Conservation (phyloP, 805 yeast species). For the Middelhovenomyces tepae region DNA sequence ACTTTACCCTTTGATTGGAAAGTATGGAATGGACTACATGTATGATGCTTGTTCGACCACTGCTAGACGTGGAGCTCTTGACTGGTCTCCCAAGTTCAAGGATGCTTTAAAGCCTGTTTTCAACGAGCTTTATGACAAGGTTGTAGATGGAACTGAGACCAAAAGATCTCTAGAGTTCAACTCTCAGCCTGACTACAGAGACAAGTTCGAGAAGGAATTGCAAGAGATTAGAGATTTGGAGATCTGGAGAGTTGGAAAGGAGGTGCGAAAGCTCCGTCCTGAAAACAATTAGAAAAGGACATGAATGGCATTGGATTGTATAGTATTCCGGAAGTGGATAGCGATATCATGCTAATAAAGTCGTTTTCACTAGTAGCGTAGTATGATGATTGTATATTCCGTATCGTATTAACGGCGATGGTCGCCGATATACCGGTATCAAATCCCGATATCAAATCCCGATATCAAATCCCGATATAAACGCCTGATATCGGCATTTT, state of each 20-base stretch:
- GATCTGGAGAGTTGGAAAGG: slow-evolving; percentile 99
- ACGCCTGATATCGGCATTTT: too few relatives aligned
- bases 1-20: slow-evolving; percentile 96
- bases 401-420: too few relatives aligned
- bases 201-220: slow-evolving; percentile 87
- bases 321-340: slow-evolving; percentile 4
- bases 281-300: slow-evolving; percentile 97
- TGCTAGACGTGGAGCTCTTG: slow-evolving; percentile 99
- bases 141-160: slow-evolving; percentile 94
- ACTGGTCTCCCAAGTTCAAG: slow-evolving; percentile 99
- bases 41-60: slow-evolving; percentile 99
- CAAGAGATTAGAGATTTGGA: slow-evolving; percentile 92
- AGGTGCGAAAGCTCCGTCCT: slow-evolving; percentile 99
- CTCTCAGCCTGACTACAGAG: slow-evolving; percentile 98
- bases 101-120: slow-evolving; percentile 98
- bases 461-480: too few relatives aligned
- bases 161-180: slow-evolving; percentile 97
- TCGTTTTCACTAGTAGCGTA: too few relatives aligned
- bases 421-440: too few relatives aligned
- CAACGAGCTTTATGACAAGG: slow-evolving; percentile 90
- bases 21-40: slow-evolving; percentile 99
- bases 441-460: too few relatives aligned
- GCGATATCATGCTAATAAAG: too few relatives aligned
- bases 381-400: too few relatives aligned
- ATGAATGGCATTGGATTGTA: too few relatives aligned